Base-by-base conservation (phyloP, 2,329 filamentous ascomycete species). In the Emergomyces africanus region DNA sequence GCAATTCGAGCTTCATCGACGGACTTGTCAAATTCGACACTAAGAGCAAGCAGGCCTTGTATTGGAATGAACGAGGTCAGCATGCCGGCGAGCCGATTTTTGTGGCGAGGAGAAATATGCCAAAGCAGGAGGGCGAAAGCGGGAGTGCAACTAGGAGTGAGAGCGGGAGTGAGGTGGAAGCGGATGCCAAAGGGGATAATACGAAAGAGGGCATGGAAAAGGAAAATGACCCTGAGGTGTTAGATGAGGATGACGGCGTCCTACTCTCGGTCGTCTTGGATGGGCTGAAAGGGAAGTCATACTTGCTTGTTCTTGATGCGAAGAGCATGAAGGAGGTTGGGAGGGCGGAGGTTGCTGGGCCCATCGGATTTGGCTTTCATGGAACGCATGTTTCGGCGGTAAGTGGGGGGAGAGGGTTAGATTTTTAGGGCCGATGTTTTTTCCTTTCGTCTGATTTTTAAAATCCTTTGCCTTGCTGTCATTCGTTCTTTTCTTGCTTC, bases 1-100 rank as follows among this genome's bases (percentile, higher is more conserved):
- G 76, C 9, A 73, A 75, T 48, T 77, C 77, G 2, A 75, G 74
- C 0, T 78, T 82, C 63, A 70, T 78, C 39, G 79, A 83, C 60
- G 77, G 77, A 0, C 68, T 83, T 28, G 69, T 77, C 61, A 83
- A 83, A 63, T 76, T 78, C 56, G 79, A 83, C 64, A 75, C 74
- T 18, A 64, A 73, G 25, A 79, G 75, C 0, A 69, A 75, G 18
- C 67, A 68, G 18, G 62, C 66, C 0, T 66, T 70, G 0, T 65
- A 73, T 48, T 82, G 81, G 79, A 72, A 73, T 14, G 63, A 67
- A 3, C 74, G 78, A 42, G 77, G 73, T 0, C 79, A 83, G 59
- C 79, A 77, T 0, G 77, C 81, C 0, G 77, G 79, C 0, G 81
- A 83, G 63, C 70, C 80, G 0, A 79, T 83, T 33, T 83, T 83